Percentiles rank a stretch among this genome's conserved stretches.
These are phyloP conservation scores for Oryza meridionalis DNA, from an alignment of 176 grass and related monocot species.

Conservation along the genomic window DNA sequence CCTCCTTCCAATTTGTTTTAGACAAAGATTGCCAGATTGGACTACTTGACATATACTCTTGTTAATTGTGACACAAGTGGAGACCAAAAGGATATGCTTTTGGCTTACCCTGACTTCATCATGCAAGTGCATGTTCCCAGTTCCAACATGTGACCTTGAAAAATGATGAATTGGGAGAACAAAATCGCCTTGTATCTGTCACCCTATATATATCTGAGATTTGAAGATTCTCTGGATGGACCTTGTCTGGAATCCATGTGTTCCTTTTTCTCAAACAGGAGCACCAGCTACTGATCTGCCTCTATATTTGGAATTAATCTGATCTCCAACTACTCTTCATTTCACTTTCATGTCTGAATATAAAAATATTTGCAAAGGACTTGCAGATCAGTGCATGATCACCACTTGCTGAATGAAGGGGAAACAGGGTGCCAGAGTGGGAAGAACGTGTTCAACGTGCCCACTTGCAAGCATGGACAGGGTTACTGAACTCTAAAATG, in stretches of 20 bases:
- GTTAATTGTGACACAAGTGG: neutral
- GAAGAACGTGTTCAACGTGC: conserved; percentile 28
- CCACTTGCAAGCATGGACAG: conserved; percentile 26
- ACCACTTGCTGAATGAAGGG: conserved; percentile 24
- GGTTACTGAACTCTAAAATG: neutral
- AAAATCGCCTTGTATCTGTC: conserved; percentile 10
- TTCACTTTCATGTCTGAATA: conserved; percentile 20
- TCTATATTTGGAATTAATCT: neutral
- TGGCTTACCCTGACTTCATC: neutral
- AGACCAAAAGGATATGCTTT: neutral
- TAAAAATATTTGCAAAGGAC: conserved; percentile 15
- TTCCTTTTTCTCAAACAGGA: neutral
- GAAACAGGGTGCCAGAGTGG: neutral
- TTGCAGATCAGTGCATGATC: neutral
- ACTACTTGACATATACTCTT: neutral
- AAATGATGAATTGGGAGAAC: conserved; percentile 4
- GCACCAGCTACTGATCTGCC: neutral
- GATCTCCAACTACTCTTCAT: neutral
- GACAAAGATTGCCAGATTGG: neutral
- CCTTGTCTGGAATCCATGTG: neutral
- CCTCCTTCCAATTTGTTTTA: neutral
- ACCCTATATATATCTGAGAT: neutral
- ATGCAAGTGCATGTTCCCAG: neutral
- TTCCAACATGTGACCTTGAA: conserved; percentile 1
- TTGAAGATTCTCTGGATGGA: neutral